Conservation (phyloP, 345 rosid genomes). For the Hypericum androsaemum region DNA sequence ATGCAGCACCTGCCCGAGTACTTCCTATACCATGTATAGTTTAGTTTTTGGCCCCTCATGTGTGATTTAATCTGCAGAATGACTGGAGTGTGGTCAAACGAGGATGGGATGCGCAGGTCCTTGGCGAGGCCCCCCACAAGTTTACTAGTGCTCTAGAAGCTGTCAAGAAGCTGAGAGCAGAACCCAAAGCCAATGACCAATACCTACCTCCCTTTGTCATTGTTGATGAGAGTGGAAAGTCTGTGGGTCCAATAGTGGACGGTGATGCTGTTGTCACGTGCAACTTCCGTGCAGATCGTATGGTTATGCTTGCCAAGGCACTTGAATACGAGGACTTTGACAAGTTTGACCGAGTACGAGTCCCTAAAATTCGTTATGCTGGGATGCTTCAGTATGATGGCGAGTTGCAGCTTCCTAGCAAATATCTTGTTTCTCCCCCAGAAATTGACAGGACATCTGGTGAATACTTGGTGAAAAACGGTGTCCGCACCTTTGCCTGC, state of each 20-base stretch:
- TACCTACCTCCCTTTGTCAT: slow-evolving; percentile 90
- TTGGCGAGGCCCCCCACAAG: slow-evolving; percentile 93
- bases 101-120: slow-evolving; percentile 99
- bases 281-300: slow-evolving; percentile 94
- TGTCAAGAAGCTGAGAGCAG: slow-evolving; percentile 64
- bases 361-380: slow-evolving; percentile 81
- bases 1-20: no score
- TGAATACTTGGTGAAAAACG: slow-evolving; percentile 79
- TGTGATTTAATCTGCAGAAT: slow-evolving; percentile 36
- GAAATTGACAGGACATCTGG: slow-evolving; percentile 96
- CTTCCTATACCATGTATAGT: no score
- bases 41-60: no score
- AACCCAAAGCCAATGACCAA: slow-evolving; percentile 68
- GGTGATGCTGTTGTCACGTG: slow-evolving; percentile 95
- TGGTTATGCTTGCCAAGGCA: slow-evolving; percentile 91
- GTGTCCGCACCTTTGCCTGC: slow-evolving; percentile 85
- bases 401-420: slow-evolving; percentile 75
- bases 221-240: slow-evolving; percentile 57
- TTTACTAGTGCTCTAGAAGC: slow-evolving; percentile 79
- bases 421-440: slow-evolving; percentile 92
- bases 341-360: slow-evolving; percentile 81
- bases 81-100: slow-evolving; percentile 91
- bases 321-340: slow-evolving; percentile 85
- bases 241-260: slow-evolving; percentile 83
- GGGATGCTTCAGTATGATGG: slow-evolving; percentile 99